Conservation (phyloP, 2,329 filamentous ascomycete genomes). For the Beauveria medogensis region DNA sequence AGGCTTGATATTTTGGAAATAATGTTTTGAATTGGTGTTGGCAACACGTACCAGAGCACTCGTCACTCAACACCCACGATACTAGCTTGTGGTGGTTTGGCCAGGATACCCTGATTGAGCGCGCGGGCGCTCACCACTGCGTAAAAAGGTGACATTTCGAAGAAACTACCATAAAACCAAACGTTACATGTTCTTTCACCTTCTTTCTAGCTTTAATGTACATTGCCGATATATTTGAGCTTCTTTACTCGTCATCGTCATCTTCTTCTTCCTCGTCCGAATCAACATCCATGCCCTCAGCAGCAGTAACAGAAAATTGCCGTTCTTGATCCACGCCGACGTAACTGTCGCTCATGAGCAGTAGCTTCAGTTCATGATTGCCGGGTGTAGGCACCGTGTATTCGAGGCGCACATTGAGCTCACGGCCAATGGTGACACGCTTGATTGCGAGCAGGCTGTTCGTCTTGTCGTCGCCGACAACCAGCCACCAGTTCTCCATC, state of each 20-base stretch:
- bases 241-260: slow-evolving; percentile 24
- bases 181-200: neutral
- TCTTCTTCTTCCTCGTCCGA: slow-evolving; percentile 60
- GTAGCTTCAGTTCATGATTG: slow-evolving; percentile 80
- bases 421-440: slow-evolving; percentile 75
- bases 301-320: slow-evolving; percentile 74
- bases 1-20: neutral
- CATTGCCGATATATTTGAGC: slow-evolving; percentile 7
- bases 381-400: slow-evolving; percentile 81
- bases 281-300: slow-evolving; percentile 92
- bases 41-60: neutral
- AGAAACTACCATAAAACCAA: neutral
- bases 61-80: neutral
- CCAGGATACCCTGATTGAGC: neutral
- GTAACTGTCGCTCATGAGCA: slow-evolving; percentile 95
- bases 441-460: slow-evolving; percentile 89
- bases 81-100: slow-evolving; percentile 1
- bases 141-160: slow-evolving; percentile 1
- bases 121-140: neutral
- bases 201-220: slow-evolving; percentile 9
- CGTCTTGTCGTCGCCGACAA: slow-evolving; percentile 85
- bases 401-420: slow-evolving; percentile 73
- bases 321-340: slow-evolving; percentile 95
- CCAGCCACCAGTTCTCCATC: slow-evolving; percentile 97
- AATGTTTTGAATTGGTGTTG: neutral